Base-by-base conservation (phyloP, 441 rosid species). In the Erodium texanum region DNA sequence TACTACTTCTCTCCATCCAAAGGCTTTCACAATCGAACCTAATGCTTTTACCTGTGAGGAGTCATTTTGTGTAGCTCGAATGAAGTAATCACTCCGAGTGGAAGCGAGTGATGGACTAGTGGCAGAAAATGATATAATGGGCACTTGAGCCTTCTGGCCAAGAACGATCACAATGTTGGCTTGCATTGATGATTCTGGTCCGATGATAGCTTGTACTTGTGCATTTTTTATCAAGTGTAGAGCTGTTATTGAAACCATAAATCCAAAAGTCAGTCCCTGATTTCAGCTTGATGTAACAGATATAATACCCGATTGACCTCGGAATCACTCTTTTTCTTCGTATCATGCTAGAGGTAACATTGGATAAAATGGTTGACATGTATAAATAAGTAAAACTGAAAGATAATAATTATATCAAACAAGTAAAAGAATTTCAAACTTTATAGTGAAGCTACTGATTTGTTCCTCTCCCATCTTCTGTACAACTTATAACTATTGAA, bases 61-160 rank as follows among this genome's bases (percentile, higher is more conserved):
- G 71, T 78, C 84, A 1, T 71, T 79, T 19, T 58, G 77, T 0
- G 86, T 65, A 0, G 87, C 85, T 62, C 77, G 79, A 23, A 88
- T 71, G 68, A 88, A 88, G 74, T 78, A 88, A 3, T 86, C 77
- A 66, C 77, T 82, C 16, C 76, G 66, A 5, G 61, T 45, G 5
- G 86, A 36, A 36, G 43, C 6, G 43, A 36, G 43, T 4, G 43
- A 36, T 8, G 43, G 43, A 8, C 10, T 36, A 79, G 90, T 72
- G 5, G 89, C 93, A 0, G 92, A 80, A 62, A 79, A 88, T 3
- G 97, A 79, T 15, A 90, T 24, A 56, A 90, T 27, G 14, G 95
- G 93, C 12, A 88, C 91, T 0, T 64, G 78, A 18, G 88, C 71
- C 70, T 82, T 80, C 45, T 76, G 54, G 20, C 87, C 81, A 0